These are phyloP conservation scores for Penicillium dipodomyicola DNA, from an alignment of 495 filamentous ascomycete genomes.

Conservation along the genomic window DNA sequence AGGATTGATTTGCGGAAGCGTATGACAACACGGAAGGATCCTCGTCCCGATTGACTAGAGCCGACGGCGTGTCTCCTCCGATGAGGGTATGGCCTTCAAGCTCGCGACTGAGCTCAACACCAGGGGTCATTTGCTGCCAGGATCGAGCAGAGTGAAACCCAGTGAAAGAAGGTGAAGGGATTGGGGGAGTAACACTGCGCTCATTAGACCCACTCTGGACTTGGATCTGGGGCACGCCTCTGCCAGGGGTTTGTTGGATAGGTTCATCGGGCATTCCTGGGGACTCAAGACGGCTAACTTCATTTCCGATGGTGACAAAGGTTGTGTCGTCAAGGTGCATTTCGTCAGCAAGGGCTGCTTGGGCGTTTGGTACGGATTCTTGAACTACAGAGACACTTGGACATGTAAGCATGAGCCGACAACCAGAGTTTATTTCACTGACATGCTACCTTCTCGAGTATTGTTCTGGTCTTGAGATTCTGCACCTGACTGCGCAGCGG, in stretches of 20 bases:
- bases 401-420: constrained; percentile 34
- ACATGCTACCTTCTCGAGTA: constrained; percentile 39
- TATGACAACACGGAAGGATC: constrained; percentile 22
- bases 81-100: constrained; percentile 29
- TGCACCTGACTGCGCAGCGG: constrained; percentile 18
- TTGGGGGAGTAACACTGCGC: constrained; percentile 16
- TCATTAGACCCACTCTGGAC: constrained; percentile 15
- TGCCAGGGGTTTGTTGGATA: constrained; percentile 16
- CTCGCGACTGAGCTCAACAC: constrained; percentile 14
- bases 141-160: constrained; percentile 29
- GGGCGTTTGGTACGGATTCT: constrained; percentile 25
- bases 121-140: constrained; percentile 18
- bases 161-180: constrained; percentile 27
- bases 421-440: constrained; percentile 41
- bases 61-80: constrained; percentile 22
- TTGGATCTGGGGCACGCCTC: constrained; percentile 6
- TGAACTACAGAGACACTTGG: constrained; percentile 37
- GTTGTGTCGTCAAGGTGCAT: constrained; percentile 32
- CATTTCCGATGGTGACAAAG: constrained; percentile 22
- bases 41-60: constrained; percentile 14
- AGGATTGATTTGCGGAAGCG: constrained; percentile 23
- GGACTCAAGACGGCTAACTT: constrained; percentile 13
- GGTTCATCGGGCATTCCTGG: constrained; percentile 14
- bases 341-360: constrained; percentile 7
- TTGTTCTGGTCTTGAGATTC: constrained; percentile 19